A percentile compares a stretch with the other conserved stretches of the same genome.
phyloP scores from a whole-genome alignment of 805 yeast genomes.

The Scheffersomyces lignosus region DNA sequence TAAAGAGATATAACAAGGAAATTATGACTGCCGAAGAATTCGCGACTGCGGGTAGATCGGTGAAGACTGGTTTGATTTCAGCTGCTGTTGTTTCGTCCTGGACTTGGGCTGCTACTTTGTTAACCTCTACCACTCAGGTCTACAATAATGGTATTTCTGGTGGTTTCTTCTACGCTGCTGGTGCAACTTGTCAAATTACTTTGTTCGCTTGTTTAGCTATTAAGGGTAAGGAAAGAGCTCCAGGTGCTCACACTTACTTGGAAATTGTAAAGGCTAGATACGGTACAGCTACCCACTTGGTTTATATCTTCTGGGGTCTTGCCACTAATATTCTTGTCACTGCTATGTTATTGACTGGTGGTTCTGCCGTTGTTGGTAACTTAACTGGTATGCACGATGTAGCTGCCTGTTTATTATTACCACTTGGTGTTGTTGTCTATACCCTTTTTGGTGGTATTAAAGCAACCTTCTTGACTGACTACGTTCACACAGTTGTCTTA shows the following conservation, averaged over 20 bases:
- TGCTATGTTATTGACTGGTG: constrained; percentile 90
- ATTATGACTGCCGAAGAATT: constrained; percentile 91
- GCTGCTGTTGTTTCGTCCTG: constrained; percentile 92
- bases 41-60: constrained; percentile 88
- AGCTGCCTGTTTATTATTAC: constrained; percentile 81
- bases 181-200: constrained; percentile 87
- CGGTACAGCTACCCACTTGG: constrained; percentile 71
- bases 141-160: constrained; percentile 77
- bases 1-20: constrained; percentile 80
- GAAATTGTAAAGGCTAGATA: constrained; percentile 82
- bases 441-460: constrained; percentile 47
- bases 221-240: constrained; percentile 85
- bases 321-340: constrained; percentile 89
- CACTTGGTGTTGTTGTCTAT: constrained; percentile 65
- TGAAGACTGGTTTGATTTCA: constrained; percentile 79
- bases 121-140: constrained; percentile 76
- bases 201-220: constrained; percentile 85
- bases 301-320: constrained; percentile 75
- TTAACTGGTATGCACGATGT: constrained; percentile 81
- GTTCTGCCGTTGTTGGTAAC: constrained; percentile 77
- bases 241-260: constrained; percentile 87
- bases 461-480: constrained; percentile 47
- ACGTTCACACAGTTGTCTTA: constrained; percentile 53
- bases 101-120: constrained; percentile 72
- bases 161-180: constrained; percentile 83